Evolutionary conservation across 768 basidiomycete species (phyloP).

Genomic region (Russula sp.): DNA sequence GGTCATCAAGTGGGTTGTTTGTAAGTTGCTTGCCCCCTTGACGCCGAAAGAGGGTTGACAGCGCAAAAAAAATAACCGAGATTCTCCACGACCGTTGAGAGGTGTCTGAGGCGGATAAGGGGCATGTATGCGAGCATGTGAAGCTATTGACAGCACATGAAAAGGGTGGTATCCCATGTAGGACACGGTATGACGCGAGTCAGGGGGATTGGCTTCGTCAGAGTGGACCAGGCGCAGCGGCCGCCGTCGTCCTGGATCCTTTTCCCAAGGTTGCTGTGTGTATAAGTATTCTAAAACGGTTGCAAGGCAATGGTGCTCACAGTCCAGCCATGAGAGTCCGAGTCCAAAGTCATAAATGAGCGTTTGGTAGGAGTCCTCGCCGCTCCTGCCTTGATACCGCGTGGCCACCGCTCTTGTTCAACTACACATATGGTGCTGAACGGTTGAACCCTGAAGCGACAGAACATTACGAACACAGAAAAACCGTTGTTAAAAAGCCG

Average conservation of each 20-base stretch:
- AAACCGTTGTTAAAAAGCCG: background rate
- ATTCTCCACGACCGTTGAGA: background rate
- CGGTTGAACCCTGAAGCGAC: background rate
- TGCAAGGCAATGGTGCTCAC: background rate
- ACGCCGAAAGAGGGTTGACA: background rate
- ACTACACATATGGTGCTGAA: background rate
- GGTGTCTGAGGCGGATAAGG: background rate
- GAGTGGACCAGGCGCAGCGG: background rate
- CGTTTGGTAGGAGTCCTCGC: background rate
- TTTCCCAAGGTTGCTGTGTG: background rate
- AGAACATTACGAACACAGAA: background rate
- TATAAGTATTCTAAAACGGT: background rate
- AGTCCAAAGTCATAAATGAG: background rate
- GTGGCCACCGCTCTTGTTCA: background rate
- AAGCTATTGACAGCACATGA: background rate
- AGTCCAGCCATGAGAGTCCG: background rate
- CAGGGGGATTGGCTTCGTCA: background rate
- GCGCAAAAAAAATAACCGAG: background rate
- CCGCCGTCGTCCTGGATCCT: constrained; percentile 1
- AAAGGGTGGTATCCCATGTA: background rate
- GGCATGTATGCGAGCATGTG: background rate
- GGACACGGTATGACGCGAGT: constrained; percentile 17
- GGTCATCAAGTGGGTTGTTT: background rate
- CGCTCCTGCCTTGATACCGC: constrained; percentile 8
- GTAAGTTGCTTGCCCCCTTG: background rate